phyloP scores from a whole-genome alignment of 2,329 filamentous ascomycete genomes.

The Cytospora piceicola region DNA sequence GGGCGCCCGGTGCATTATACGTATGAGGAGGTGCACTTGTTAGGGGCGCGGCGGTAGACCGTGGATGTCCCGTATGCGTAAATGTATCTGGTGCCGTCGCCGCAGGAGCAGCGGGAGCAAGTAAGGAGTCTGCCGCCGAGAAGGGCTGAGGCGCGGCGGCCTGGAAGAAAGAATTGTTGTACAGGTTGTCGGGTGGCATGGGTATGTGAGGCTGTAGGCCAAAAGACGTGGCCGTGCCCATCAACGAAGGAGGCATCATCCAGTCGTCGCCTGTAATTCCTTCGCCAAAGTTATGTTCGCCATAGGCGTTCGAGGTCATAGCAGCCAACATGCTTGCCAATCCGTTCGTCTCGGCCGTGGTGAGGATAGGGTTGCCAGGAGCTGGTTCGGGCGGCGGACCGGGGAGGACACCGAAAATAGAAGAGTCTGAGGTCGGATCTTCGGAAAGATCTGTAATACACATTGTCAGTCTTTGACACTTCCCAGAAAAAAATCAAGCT shows the following conservation, averaged over 20 bases:
- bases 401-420: slow-evolving; percentile 44
- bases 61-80: slow-evolving; percentile 15
- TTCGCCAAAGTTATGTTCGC: slow-evolving; percentile 47
- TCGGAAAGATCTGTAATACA: slow-evolving; percentile 15
- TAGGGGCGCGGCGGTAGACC: background rate
- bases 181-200: slow-evolving; percentile 34
- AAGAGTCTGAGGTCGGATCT: slow-evolving; percentile 18
- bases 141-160: slow-evolving; percentile 33
- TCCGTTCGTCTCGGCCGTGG: slow-evolving; percentile 58
- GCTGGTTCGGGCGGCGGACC: slow-evolving; percentile 64
- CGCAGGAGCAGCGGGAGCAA: slow-evolving; percentile 12
- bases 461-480: slow-evolving; percentile 6
- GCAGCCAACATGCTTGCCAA: slow-evolving; percentile 62
- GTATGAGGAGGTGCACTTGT: slow-evolving; percentile 7
- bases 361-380: slow-evolving; percentile 66
- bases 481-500: slow-evolving; percentile 3
- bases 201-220: slow-evolving; percentile 53
- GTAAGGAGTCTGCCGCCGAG: slow-evolving; percentile 5
- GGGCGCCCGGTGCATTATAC: slow-evolving; percentile 4
- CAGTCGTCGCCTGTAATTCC: slow-evolving; percentile 56
- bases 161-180: slow-evolving; percentile 35
- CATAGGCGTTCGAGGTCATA: slow-evolving; percentile 53
- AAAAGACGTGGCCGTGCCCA: slow-evolving; percentile 67
- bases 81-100: slow-evolving; percentile 16
- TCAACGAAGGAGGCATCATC: slow-evolving; percentile 66